A percentile compares a stretch with the other conserved stretches of the same genome.
Conservation (phyloP, 78 protist genomes). For the Acrasis kona region DNA sequence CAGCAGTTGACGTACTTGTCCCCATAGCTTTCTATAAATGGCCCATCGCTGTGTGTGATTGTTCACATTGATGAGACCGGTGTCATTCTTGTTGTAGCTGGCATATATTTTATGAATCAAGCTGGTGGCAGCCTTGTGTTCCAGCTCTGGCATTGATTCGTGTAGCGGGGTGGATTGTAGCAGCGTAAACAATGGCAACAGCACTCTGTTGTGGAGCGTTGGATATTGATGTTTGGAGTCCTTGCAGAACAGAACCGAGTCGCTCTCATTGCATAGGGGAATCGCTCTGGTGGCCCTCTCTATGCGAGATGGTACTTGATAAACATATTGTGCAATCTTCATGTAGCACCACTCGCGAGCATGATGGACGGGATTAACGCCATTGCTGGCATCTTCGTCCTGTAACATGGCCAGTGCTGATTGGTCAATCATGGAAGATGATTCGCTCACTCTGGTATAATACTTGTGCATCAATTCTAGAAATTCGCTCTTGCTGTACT, state of each 20-base stretch:
- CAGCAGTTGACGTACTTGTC: neutral
- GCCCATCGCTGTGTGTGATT: neutral
- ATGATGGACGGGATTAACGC: neutral
- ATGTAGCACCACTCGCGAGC: neutral
- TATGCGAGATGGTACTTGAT: neutral
- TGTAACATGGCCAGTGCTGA: neutral
- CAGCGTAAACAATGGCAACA: neutral
- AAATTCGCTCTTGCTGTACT: too few species aligned
- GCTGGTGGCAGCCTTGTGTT: too few species aligned
- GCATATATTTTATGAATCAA: too few species aligned
- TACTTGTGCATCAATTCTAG: too few species aligned
- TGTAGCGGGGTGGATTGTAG: neutral
- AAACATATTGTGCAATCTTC: neutral
- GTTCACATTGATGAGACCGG: neutral
- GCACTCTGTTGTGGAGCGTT: neutral
- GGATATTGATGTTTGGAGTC: neutral
- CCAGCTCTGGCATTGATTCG: neutral
- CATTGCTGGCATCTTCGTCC: neutral
- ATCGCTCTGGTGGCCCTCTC: neutral
- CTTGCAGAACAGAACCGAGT: neutral
- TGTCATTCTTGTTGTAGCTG: too few species aligned
- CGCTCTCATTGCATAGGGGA: neutral
- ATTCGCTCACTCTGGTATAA: too few species aligned
- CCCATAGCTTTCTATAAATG: neutral
- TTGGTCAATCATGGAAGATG: neutral